Conservation (phyloP, 2,329 filamentous ascomycete species). For the Atkinsonella texensis region DNA sequence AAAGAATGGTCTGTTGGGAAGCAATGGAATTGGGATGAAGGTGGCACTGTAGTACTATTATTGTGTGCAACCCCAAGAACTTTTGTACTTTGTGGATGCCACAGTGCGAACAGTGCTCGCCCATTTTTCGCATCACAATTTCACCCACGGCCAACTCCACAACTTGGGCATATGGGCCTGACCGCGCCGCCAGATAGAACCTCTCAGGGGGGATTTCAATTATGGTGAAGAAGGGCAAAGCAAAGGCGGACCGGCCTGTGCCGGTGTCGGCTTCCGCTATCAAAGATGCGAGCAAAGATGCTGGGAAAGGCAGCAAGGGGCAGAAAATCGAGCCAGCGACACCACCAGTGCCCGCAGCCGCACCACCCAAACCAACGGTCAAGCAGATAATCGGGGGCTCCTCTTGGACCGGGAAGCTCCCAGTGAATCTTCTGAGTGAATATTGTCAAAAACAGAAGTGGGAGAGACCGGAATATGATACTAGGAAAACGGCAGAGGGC, state of each 20-base stretch:
- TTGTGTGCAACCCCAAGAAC: too few relatives aligned
- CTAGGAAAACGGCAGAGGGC: slow-evolving; percentile 60
- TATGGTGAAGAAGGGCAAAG: slow-evolving; percentile 44
- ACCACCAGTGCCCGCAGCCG: slow-evolving; percentile 23
- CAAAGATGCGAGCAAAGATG: slow-evolving; percentile 45
- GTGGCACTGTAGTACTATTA: neutral
- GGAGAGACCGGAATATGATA: slow-evolving; percentile 86
- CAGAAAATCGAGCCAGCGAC: slow-evolving; percentile 19
- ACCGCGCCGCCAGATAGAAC: neutral
- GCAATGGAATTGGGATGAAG: neutral
- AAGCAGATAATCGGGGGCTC: slow-evolving; percentile 84
- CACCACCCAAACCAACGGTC: slow-evolving; percentile 47
- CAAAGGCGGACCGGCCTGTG: slow-evolving; percentile 30
- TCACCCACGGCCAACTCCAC: neutral
- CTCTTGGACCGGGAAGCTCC: slow-evolving; percentile 95
- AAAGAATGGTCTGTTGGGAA: too few relatives aligned
- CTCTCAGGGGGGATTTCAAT: neutral
- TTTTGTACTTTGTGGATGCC: neutral
- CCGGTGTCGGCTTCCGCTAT: slow-evolving; percentile 29
- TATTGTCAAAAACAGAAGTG: slow-evolving; percentile 94
- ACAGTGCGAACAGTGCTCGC: slow-evolving; percentile 2
- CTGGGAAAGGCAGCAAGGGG: slow-evolving; percentile 29
- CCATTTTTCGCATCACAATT: neutral
- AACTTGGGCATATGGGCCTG: neutral
- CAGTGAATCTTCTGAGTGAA: slow-evolving; percentile 85